Percentiles rank a stretch among this genome's conserved stretches.
Conservation (phyloP, 805 yeast genomes). For the Maudiozyma saulgeensis region DNA sequence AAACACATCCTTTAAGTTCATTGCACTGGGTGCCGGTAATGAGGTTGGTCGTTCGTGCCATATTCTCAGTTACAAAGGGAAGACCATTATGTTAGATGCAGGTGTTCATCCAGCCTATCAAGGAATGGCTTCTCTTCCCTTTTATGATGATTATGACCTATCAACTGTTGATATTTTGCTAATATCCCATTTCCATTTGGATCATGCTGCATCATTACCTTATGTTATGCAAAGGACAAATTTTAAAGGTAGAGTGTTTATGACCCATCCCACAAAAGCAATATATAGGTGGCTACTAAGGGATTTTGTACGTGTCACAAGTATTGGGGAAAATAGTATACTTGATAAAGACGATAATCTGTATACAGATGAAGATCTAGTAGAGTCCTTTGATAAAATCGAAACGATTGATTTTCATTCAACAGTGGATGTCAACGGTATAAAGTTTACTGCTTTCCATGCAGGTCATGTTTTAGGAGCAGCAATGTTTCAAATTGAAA, state of each 20-base stretch:
- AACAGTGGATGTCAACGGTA: constrained; percentile 88
- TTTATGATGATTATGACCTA: constrained; percentile 89
- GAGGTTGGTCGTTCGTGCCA: constrained; percentile 98
- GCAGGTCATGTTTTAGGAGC: constrained; percentile 99
- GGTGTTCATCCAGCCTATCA: constrained; percentile 95
- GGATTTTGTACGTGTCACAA: constrained; percentile 88
- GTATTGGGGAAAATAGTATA: constrained; percentile 36
- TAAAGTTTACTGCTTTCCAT: constrained; percentile 93
- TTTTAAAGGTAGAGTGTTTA: constrained; percentile 90
- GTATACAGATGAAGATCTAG: constrained; percentile 84
- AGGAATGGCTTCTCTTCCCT: constrained; percentile 87
- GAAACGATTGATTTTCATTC: constrained; percentile 95
- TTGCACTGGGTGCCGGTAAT: constrained; percentile 94
- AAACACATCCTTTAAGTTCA: constrained; percentile 47
- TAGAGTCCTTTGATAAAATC: constrained; percentile 76
- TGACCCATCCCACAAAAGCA: constrained; percentile 99
- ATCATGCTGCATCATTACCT: constrained; percentile 96
- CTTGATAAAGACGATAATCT: constrained; percentile 39
- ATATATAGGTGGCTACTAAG: constrained; percentile 90
- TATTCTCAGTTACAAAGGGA: constrained; percentile 82
- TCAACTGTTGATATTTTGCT: constrained; percentile 77
- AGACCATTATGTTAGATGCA: constrained; percentile 93
- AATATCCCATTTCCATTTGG: constrained; percentile 92
- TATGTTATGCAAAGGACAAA: constrained; percentile 96
- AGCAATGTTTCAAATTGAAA: constrained; percentile 92